Percentiles rank a stretch among this genome's conserved stretches.
Conservation (phyloP, 495 filamentous ascomycete species). For the Hyphodiscus hymeniophilus region DNA sequence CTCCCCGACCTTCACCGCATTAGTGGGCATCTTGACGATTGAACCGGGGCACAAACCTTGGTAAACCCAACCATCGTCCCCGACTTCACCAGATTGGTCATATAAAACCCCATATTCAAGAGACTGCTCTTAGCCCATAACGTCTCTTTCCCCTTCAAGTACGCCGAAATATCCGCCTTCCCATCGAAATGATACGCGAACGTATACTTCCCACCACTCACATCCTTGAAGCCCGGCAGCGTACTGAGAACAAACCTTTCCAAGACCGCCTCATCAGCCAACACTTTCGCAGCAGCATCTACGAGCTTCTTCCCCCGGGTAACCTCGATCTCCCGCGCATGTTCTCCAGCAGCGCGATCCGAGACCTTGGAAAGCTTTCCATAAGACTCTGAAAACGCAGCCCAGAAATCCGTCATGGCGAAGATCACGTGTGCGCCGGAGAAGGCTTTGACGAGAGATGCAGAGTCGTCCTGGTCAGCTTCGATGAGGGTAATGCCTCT, state of each 20-base stretch:
- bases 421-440: conserved; percentile 42
- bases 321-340: conserved; percentile 7
- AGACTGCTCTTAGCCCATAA: conserved; percentile 16
- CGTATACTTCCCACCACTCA: conserved; percentile 28
- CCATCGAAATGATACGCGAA: conserved; percentile 35
- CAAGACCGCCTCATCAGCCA: conserved; percentile 23
- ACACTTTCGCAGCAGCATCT: conserved; percentile 35
- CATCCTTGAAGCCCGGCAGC: conserved; percentile 25
- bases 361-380: conserved; percentile 10
- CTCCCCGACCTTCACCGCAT: too few species aligned
- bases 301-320: conserved; percentile 31
- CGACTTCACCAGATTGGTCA: conserved; percentile 7
- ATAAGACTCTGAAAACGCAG: conserved; percentile 18
- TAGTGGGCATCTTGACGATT: neutral
- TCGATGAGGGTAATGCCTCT: conserved; percentile 41
- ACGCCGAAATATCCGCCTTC: conserved; percentile 19
- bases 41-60: neutral
- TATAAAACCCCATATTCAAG: conserved; percentile 20
- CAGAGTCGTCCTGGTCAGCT: conserved; percentile 36
- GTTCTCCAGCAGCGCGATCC: conserved; percentile 11
- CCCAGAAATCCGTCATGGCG: conserved; percentile 47
- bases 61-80: conserved; percentile 3
- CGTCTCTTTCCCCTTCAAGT: conserved; percentile 9
- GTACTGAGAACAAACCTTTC: conserved; percentile 38
- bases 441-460: conserved; percentile 37